phyloP scores from a whole-genome alignment of 2,329 filamentous ascomycete genomes.

The Aspergillus uvarum region DNA sequence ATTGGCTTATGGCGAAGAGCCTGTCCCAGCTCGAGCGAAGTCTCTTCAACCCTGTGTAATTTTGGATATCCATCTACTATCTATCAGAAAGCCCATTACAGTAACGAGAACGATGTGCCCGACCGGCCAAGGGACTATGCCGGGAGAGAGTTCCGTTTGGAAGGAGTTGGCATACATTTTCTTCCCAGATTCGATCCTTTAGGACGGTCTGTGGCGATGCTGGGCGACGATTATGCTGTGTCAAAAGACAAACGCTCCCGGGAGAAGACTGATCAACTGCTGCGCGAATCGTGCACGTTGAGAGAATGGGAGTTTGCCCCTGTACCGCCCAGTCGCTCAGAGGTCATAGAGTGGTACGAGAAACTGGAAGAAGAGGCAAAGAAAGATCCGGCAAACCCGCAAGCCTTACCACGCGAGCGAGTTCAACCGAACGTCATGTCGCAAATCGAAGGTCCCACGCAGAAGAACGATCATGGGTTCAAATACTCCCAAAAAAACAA shows the following conservation, averaged over 20 bases:
- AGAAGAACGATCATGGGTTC: constrained; percentile 76
- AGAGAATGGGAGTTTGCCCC: constrained; percentile 74
- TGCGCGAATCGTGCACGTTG: constrained; percentile 60
- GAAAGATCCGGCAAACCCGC: constrained; percentile 3
- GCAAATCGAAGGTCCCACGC: constrained; percentile 86
- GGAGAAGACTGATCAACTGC: constrained; percentile 52
- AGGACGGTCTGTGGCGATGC: constrained; percentile 56
- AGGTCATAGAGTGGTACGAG: constrained; percentile 69
- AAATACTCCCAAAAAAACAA: constrained; percentile 78
- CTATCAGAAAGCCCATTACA: constrained; percentile 84
- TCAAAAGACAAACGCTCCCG: constrained; percentile 54
- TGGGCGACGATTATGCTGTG: constrained; percentile 52
- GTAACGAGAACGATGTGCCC: constrained; percentile 79
- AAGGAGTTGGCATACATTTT: constrained; percentile 73
- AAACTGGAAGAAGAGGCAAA: constrained; percentile 28
- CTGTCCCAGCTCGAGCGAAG: constrained; percentile 40
- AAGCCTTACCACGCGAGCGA: constrained; percentile 16
- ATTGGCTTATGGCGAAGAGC: constrained; percentile 28
- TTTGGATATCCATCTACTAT: constrained; percentile 65
- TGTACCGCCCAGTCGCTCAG: constrained; percentile 66
- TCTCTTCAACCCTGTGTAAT: constrained; percentile 58
- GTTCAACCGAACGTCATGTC: constrained; percentile 55
- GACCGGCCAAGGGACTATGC: constrained; percentile 77
- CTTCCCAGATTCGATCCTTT: constrained; percentile 74
- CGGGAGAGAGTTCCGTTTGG: constrained; percentile 77